Evolutionary conservation across 306 rosid genomes (phyloP).

Genomic region (Sindora glabra): DNA sequence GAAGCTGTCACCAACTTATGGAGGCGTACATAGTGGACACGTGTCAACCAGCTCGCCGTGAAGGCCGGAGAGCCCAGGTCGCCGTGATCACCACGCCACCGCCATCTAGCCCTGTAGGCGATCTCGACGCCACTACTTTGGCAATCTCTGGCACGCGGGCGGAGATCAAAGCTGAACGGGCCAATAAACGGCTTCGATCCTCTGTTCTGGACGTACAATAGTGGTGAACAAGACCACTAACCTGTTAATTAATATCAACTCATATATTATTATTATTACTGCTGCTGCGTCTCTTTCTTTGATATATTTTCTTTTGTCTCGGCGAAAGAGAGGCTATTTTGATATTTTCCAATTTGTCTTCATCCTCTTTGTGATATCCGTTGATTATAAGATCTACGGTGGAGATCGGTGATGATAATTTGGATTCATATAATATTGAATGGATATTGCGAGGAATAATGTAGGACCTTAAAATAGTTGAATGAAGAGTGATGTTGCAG

Average conservation of each 20-base stretch:
- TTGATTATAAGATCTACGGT: conserved; percentile 24
- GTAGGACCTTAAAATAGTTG: background rate
- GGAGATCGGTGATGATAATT: conserved; percentile 15
- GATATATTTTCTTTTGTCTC: background rate
- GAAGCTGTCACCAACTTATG: conserved; percentile 86
- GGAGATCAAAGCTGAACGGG: conserved; percentile 28
- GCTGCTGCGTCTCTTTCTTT: conserved; percentile 6
- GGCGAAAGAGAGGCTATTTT: conserved; percentile 15
- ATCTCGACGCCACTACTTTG: conserved; percentile 56
- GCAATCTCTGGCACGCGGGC: conserved; percentile 53
- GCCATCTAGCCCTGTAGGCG: conserved; percentile 64
- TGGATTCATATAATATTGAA: background rate
- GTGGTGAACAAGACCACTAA: conserved; percentile 20
- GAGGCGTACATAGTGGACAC: conserved; percentile 53
- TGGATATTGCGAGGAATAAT: background rate
- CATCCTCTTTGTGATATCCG: conserved; percentile 2
- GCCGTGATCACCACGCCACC: conserved; percentile 2
- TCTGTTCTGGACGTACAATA: conserved; percentile 30
- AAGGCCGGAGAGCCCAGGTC: conserved; percentile 11
- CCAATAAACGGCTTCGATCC: conserved; percentile 32
- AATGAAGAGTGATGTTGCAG: conserved; percentile 10
- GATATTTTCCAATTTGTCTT: background rate
- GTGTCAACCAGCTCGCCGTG: conserved; percentile 31
- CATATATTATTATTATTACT: no score
- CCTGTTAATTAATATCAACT: no score